Evolutionary conservation across 305 asterid genomes (phyloP), one percentile per base, ranked within the genome.

Genomic region (Fraxinus ornus): DNA sequence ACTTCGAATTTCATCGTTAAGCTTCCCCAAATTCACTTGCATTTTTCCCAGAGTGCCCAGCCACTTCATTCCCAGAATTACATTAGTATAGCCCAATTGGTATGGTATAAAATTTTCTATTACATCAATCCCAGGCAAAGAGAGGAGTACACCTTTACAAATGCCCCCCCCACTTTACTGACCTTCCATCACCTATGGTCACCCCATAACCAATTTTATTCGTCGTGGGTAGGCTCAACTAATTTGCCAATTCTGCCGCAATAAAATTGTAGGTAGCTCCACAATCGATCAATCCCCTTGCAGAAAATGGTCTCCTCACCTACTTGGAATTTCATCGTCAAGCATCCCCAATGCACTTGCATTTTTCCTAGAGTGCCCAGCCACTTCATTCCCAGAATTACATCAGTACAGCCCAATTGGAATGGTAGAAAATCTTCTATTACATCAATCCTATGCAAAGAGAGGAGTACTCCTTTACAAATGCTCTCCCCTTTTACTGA

Each of bases 191-290:
- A 0, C 33, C 72, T 5, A 22, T 62, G 2, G 24, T 2, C 1
- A 62, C 15, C 3, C 0, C 17, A 0, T 22, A 62, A 0, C 33
- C 28, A 2, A 1, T 22, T 1, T 0, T 6, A 30, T 0, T 0
- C 0, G 5, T 47, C 1, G 19, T 47, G 6, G 17, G 5, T 0
- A 22, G 1, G 4, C 30, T 24, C 33, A 62, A 8, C 9, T 24
- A 4, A 4, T 2, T 2, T 2, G 9, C 33, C 17, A 62, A 8
- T 0, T 22, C 0, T 0, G 33, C 0, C 0, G 17, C 3, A 1
- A 62, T 22, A 4, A 62, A 62, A 62, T 62, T 62, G 0, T 62
- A 17, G 0, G 30, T 19, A 15, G 33, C 72, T 0, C 33, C 71
- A 5, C 15, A 62, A 7, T 60, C 30, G 0, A 62, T 62, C 30